Evolutionary conservation across 768 basidiomycete species (phyloP), one percentile per base, ranked within the genome.

Genomic region (Kockovaella imperatae): DNA sequence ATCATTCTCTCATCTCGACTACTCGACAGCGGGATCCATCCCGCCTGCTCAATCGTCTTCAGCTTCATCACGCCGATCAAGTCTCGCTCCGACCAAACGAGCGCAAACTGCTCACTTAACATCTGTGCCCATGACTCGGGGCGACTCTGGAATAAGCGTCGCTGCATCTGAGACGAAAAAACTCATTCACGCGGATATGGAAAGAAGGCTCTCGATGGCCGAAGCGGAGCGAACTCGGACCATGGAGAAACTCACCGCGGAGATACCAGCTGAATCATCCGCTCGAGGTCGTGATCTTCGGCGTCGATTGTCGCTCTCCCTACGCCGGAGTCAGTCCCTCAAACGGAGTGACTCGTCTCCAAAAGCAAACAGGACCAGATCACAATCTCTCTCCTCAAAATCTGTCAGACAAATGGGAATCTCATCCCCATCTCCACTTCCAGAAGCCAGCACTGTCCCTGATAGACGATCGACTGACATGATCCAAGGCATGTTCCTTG

Each of bases 1-100:
- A 0, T 57, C 51, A 2, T 56, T 48, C 24, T 52, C 55, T 2
- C 49, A 52, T 42, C 20, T 57, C 13, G 56, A 58, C 15, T 59
- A 59, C 31, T 55, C 50, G 11, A 35, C 42, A 13, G 50, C 54
- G 7, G 57, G 57, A 5, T 49, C 50, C 3, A 36, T 44, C 23
- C 25, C 48, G 21, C 45, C n/a, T n/a, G n/a, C n/a, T n/a, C n/a
- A n/a, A n/a, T n/a, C n/a, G n/a, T n/a, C n/a, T n/a, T 23, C 26
- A 29, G 17, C 26, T n/a, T 41, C 25, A 10, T 49, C 44, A 2
- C 50, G 41, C 24, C 18, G 53, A 26, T 18, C 35, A 7, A 49
- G 44, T 35, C n/a, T n/a, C n/a, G n/a, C n/a, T n/a, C n/a, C n/a
- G n/a, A n/a, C n/a, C n/a, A n/a, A n/a, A n/a, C n/a, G n/a, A n/a